Evolutionary conservation across 2,329 filamentous ascomycete species (phyloP).

Genomic region (Pseudonectria foliicola): DNA sequence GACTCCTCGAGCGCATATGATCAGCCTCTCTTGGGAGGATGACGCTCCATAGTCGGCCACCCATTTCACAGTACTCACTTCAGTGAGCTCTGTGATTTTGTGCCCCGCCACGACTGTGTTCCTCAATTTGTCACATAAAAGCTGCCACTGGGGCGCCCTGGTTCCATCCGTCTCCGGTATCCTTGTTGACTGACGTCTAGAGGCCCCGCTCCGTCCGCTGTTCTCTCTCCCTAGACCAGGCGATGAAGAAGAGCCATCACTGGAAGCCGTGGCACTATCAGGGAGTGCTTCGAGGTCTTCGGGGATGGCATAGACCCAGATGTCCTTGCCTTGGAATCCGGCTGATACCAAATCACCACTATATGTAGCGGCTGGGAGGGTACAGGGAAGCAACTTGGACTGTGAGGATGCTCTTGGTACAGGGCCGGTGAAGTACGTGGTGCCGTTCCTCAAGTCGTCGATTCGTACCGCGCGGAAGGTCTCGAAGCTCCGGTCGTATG

Average conservation of each 20-base stretch:
- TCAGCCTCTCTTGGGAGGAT: conserved; percentile 48
- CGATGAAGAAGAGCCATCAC: conserved; percentile 16
- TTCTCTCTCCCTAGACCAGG: conserved; percentile 24
- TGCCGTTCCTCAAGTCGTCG: conserved; percentile 67
- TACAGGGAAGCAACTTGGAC: conserved; percentile 58
- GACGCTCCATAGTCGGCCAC: conserved; percentile 49
- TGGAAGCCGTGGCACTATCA: conserved; percentile 27
- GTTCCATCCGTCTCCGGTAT: conserved; percentile 22
- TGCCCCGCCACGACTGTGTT: conserved; percentile 65
- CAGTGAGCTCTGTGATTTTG: conserved; percentile 57
- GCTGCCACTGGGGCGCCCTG: conserved; percentile 59
- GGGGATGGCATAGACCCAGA: conserved; percentile 76
- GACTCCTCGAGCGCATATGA: conserved; percentile 68
- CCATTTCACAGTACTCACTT: conserved; percentile 65
- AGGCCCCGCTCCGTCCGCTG: conserved; percentile 21
- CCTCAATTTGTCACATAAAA: conserved; percentile 58
- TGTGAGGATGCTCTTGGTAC: conserved; percentile 43
- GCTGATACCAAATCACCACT: conserved; percentile 66
- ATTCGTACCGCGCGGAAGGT: conserved; percentile 71
- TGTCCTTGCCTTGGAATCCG: conserved; percentile 62
- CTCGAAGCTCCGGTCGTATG: conserved; percentile 69
- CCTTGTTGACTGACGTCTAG: conserved; percentile 26
- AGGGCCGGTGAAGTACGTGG: conserved; percentile 73
- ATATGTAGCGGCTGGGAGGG: conserved; percentile 61
- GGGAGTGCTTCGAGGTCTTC: conserved; percentile 60